Evolutionary conservation across 257 asterid genomes (phyloP), one percentile per base, ranked within the genome.

Genomic region (Salvia hispanica): DNA sequence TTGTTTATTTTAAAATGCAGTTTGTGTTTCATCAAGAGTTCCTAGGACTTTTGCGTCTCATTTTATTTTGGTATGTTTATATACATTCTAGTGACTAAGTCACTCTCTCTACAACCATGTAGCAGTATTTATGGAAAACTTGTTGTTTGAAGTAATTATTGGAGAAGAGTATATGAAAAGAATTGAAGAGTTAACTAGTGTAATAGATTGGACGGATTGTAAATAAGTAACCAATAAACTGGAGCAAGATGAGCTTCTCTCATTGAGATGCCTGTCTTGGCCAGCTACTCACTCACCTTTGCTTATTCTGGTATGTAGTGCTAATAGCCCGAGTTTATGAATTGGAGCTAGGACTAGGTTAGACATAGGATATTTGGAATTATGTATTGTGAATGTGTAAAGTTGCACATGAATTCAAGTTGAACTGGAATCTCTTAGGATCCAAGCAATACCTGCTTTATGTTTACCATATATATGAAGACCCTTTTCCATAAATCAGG

Each of bases 331-430:
- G 21, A 39, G 28, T 0, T 52, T 52, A 21, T 39, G 64, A 54
- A 53, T 2, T 54, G 9, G 46, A 67, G 46, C 37, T 28, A 43
- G 47, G 15, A 14, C 65, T 43, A 56, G 47, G 57, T 56, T 55
- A 40, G 64, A 37, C 46, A 16, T 25, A 2, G 31, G 31, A 25
- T 25, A 25, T 25, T 9, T 68, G 7, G 28, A 57, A 57, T 45
- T 33, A 33, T 56, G 36, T 33, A 33, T 31, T 5, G 16, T 43
- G 46, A 31, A 55, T 13, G 31, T 45, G 31, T 43, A 33, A n/a
- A 67, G 25, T 53, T 43, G 72, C 34, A 43, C 25, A 2, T 14
- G 47, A 15, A 33, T 45, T 56, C 4, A 33, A 8, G 14, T 56
- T 28, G 36, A 15, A 65, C n/a, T 46, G 31, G 57, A 8, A 31